Evolutionary conservation across 805 yeast genomes (phyloP).

Genomic region (Wickerhamiella kurtzmanii): DNA sequence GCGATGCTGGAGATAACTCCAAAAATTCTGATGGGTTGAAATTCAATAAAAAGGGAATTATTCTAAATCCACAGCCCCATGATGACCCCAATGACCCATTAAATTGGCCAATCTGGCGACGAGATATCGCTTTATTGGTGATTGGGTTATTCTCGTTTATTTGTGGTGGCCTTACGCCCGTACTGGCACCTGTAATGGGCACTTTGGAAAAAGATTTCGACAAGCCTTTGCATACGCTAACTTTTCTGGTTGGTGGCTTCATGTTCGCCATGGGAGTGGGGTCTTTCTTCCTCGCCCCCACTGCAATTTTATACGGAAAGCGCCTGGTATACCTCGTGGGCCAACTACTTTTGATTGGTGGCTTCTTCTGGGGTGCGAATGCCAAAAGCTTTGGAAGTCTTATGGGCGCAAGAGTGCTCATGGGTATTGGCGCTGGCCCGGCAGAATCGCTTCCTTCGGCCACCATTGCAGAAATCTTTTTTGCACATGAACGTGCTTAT

Average conservation of each 20-base stretch:
- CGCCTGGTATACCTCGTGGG: conserved; percentile 41
- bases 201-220: conserved; percentile 32
- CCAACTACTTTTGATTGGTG: conserved; percentile 35
- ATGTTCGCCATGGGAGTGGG: conserved; percentile 51
- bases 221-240: conserved; percentile 30
- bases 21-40: conserved; percentile 26
- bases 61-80: conserved; percentile 49
- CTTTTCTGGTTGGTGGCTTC: conserved; percentile 44
- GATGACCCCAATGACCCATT: conserved; percentile 52
- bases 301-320: conserved; percentile 45
- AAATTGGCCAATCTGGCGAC: conserved; percentile 50
- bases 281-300: conserved; percentile 42
- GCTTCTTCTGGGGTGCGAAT: conserved; percentile 42
- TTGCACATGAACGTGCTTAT: conserved; percentile 49
- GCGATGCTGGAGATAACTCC: conserved; percentile 5
- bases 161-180: conserved; percentile 50
- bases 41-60: conserved; percentile 35
- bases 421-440: conserved; percentile 50
- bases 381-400: conserved; percentile 36
- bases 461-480: conserved; percentile 48
- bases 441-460: conserved; percentile 48
- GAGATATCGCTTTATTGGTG: conserved; percentile 39
- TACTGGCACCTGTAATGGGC: conserved; percentile 44
- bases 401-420: conserved; percentile 43
- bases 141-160: conserved; percentile 46